Conservation (phyloP, 495 filamentous ascomycete genomes). For the Penicillium parvum region DNA sequence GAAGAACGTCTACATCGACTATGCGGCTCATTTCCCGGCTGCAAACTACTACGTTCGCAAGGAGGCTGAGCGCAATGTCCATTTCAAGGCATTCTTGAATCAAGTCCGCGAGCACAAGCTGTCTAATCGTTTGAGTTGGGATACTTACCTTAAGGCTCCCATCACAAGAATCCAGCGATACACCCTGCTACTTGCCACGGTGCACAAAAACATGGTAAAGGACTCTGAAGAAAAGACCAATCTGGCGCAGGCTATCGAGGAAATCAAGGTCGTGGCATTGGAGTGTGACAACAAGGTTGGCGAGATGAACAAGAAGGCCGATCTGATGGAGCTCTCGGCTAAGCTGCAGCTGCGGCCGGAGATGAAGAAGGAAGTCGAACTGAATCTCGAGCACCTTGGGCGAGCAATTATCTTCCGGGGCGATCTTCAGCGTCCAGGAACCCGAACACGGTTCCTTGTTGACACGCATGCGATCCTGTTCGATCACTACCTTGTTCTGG, state of each 20-base stretch:
- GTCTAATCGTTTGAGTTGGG: slow-evolving; percentile 87
- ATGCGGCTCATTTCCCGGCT: slow-evolving; percentile 80
- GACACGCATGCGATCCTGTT: slow-evolving; percentile 92
- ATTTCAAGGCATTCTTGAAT: slow-evolving; percentile 84
- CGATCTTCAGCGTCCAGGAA: slow-evolving; percentile 83
- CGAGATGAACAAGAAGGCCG: slow-evolving; percentile 89
- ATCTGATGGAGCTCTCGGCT: slow-evolving; percentile 73
- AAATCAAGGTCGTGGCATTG: slow-evolving; percentile 84
- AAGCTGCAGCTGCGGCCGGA: slow-evolving; percentile 81
- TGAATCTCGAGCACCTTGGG: slow-evolving; percentile 89
- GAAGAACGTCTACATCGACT: slow-evolving; percentile 81
- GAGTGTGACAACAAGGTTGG: slow-evolving; percentile 95
- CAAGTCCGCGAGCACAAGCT: slow-evolving; percentile 70
- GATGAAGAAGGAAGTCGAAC: slow-evolving; percentile 75
- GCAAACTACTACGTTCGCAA: slow-evolving; percentile 79
- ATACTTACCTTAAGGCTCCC: slow-evolving; percentile 87
- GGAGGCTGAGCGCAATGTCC: slow-evolving; percentile 76
- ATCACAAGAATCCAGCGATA: slow-evolving; percentile 93
- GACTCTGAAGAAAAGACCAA: slow-evolving; percentile 91
- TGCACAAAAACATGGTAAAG: slow-evolving; percentile 74
- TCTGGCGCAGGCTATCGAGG: slow-evolving; percentile 81
- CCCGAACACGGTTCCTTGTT: slow-evolving; percentile 78
- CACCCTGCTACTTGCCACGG: slow-evolving; percentile 73
- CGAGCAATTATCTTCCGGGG: slow-evolving; percentile 85
- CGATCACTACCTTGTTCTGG: slow-evolving; percentile 92